These are phyloP conservation scores for Glycyrrhiza uralensis DNA, from an alignment of 306 rosid species.

Conservation along the genomic window DNA sequence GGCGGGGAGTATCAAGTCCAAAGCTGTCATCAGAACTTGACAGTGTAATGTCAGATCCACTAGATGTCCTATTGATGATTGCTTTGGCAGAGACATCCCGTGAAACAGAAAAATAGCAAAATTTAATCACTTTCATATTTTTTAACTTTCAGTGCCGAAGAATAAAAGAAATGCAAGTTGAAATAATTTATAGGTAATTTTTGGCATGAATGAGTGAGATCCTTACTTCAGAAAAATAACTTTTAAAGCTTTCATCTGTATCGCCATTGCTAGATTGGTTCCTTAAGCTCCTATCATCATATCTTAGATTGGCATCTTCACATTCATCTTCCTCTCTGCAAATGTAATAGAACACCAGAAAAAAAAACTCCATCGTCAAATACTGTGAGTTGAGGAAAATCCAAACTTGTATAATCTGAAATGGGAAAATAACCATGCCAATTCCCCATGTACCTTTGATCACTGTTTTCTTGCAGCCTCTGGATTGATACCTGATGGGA, in stretches of 20 bases:
- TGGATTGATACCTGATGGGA: constrained; percentile 84
- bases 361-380: neutral
- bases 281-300: constrained; percentile 49
- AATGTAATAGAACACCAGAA: constrained; percentile 17
- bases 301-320: constrained; percentile 47
- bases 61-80: constrained; percentile 55
- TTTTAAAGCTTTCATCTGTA: constrained; percentile 43
- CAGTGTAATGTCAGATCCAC: constrained; percentile 85
- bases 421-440: constrained; percentile 7
- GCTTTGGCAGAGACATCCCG: constrained; percentile 57
- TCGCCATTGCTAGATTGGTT: constrained; percentile 50
- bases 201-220: constrained; percentile 28
- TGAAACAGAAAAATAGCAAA: neutral
- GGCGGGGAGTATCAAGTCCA: constrained; percentile 73
- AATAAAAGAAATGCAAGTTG: neutral
- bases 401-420: constrained; percentile 3
- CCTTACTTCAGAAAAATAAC: constrained; percentile 53
- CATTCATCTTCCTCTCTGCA: constrained; percentile 69
- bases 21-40: constrained; percentile 93
- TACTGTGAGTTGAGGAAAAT: constrained; percentile 14
- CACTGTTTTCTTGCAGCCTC: constrained; percentile 57
- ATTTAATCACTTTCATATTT: neutral
- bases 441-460: constrained; percentile 52
- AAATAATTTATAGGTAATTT: too few species aligned
- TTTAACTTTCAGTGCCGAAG: neutral